Base-by-base conservation (phyloP, 345 rosid genomes). In the Murraya koenigii region DNA sequence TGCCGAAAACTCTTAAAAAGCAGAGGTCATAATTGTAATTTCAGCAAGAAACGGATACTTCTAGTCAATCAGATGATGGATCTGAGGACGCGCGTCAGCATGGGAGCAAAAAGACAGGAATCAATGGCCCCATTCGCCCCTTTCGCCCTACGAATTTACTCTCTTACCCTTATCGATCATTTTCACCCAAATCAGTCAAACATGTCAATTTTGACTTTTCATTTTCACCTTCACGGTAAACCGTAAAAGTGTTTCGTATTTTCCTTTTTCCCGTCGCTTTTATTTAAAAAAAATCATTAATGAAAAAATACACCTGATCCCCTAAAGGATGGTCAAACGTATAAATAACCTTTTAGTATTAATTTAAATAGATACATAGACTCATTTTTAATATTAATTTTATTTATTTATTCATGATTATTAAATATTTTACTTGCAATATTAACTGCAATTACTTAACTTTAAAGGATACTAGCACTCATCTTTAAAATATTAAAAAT, bases 71-170 rank as follows among this genome's bases (percentile, higher is more conserved):
- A 10, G 17, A 38, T 20, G 70, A 61, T 20, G 49, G 56, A 68
- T n/a, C 41, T 7, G 25, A 36, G 54, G 10, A 78, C 85, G 78
- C 80, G 86, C 59, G 82, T 79, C 86, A 13, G 25, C 32, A 66
- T 26, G 79, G 85, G 83, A 75, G 17, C 41, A 41, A 67, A 79
- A 63, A 62, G 75, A 83, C 82, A 81, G 63, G 28, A 55, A 55
- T 66, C 52, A 3, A 4, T n/a, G 26, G 63, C 72, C 79, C 79
- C 65, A 69, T 71, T 74, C 62, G 56, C 73, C 71, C 7, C 70
- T 64, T n/a, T 74, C 75, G 38, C 22, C 15, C 1, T 0, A 0
- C 9, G 14, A 13, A 36, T 2, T 79, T 77, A 72, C 82, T 14
- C 3, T 69, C 38, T 28, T 58, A 33, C 52, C 83, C 78, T 66